Conservation (phyloP, 2,329 filamentous ascomycete genomes). For the Aspergillus latus region DNA sequence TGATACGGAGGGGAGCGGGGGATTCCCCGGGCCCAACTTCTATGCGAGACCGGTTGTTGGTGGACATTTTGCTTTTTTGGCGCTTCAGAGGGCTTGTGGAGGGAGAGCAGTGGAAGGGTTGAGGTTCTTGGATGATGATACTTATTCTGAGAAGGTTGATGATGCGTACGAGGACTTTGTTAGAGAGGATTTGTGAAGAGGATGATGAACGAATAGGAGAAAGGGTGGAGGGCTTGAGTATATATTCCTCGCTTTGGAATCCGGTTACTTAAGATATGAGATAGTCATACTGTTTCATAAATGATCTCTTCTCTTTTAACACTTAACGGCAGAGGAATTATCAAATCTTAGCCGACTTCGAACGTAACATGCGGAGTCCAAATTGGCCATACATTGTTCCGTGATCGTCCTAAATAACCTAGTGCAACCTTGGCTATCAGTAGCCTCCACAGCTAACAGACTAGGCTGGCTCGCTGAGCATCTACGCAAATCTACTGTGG, state of each 20-base stretch:
- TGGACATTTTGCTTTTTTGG: conserved; percentile 80
- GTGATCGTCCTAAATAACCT: background rate
- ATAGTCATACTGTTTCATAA: background rate
- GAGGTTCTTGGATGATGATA: conserved; percentile 45
- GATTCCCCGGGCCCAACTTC: conserved; percentile 72
- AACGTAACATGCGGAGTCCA: background rate
- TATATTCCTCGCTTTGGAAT: background rate
- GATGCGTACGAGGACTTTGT: background rate
- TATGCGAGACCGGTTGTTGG: conserved; percentile 81
- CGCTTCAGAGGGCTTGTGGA: conserved; percentile 75
- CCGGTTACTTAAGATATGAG: background rate
- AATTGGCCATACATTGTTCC: background rate
- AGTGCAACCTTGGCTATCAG: background rate
- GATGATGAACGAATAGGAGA: background rate
- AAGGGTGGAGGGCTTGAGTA: background rate
- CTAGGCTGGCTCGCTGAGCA: background rate
- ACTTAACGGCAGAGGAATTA: background rate
- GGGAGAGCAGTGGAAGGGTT: conserved; percentile 64
- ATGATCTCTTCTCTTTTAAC: background rate
- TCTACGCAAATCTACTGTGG: background rate
- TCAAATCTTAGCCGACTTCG: background rate
- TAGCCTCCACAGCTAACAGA: too few relatives aligned
- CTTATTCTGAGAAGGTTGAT: conserved; percentile 13
- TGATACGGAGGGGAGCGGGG: conserved; percentile 73
- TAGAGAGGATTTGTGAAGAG: conserved; percentile 4